phyloP scores from a whole-genome alignment of 345 rosid genomes.

The Geranium rotundifolium region DNA sequence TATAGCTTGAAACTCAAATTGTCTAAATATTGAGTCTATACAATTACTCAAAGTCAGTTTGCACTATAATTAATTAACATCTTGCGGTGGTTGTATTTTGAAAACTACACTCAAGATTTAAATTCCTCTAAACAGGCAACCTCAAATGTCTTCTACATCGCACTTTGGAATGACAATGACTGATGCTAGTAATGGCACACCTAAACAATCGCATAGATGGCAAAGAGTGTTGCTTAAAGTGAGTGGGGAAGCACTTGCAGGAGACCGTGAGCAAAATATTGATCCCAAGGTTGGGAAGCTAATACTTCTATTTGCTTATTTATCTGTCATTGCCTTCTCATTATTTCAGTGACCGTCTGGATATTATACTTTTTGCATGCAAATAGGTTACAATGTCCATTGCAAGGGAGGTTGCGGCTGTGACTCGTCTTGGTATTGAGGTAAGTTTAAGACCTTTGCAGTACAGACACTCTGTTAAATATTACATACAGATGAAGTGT shows the following conservation, averaged over 20 bases:
- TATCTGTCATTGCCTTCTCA: neutral
- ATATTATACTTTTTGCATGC: slow-evolving; percentile 3
- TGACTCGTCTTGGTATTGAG: slow-evolving; percentile 84
- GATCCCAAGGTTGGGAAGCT: slow-evolving; percentile 61
- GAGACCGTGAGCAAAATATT: slow-evolving; percentile 66
- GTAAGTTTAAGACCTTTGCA: slow-evolving; percentile 16
- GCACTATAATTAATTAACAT: no score
- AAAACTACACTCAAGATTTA: neutral
- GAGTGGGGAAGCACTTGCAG: slow-evolving; percentile 97
- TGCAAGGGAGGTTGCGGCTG: slow-evolving; percentile 92
- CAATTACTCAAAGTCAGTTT: no score
- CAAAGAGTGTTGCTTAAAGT: slow-evolving; percentile 93
- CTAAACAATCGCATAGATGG: slow-evolving; percentile 61
- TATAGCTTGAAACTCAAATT: no score
- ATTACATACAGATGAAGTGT: no score
- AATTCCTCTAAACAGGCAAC: slow-evolving; percentile 34
- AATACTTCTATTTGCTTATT: neutral
- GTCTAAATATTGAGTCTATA: no score
- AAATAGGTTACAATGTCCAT: slow-evolving; percentile 78
- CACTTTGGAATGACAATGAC: slow-evolving; percentile 38
- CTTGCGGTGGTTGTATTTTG: neutral
- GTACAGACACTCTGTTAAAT: no score
- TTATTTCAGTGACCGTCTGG: no score
- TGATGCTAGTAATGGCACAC: slow-evolving; percentile 19
- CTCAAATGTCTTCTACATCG: slow-evolving; percentile 41